Evolutionary conservation across 1,284 basidiomycete genomes (phyloP).

Genomic region (Leccinum ponderosum): DNA sequence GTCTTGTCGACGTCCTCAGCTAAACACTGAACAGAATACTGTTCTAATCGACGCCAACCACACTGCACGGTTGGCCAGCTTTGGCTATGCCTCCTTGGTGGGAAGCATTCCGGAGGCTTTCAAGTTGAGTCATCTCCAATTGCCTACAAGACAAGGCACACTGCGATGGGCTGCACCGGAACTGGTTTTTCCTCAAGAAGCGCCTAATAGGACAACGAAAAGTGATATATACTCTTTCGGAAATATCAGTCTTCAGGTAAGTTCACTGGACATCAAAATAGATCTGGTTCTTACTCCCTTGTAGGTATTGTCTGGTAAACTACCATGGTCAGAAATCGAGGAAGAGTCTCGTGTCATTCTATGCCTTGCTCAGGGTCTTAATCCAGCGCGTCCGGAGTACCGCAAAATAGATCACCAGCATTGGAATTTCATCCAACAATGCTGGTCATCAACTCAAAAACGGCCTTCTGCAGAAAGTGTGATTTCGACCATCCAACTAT

Average conservation of each 20-base stretch:
- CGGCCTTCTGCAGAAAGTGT: neutral
- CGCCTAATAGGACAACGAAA: neutral
- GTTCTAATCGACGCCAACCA: neutral
- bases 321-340: neutral
- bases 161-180: neutral
- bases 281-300: neutral
- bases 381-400: neutral
- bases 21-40: neutral
- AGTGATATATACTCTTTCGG: neutral
- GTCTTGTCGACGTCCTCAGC: too few species aligned
- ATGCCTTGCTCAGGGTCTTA: neutral
- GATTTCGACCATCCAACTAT: neutral
- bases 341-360: neutral
- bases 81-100: neutral
- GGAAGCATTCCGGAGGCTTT: neutral
- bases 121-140: neutral
- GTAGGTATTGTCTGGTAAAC: neutral
- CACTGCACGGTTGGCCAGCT: neutral
- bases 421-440: neutral
- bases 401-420: neutral
- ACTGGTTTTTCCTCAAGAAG: neutral
- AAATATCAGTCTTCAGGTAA: neutral
- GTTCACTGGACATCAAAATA: neutral
- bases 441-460: neutral
- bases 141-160: neutral